Base-by-base conservation (phyloP, 805 yeast genomes). In the Myxozyma geophila region DNA sequence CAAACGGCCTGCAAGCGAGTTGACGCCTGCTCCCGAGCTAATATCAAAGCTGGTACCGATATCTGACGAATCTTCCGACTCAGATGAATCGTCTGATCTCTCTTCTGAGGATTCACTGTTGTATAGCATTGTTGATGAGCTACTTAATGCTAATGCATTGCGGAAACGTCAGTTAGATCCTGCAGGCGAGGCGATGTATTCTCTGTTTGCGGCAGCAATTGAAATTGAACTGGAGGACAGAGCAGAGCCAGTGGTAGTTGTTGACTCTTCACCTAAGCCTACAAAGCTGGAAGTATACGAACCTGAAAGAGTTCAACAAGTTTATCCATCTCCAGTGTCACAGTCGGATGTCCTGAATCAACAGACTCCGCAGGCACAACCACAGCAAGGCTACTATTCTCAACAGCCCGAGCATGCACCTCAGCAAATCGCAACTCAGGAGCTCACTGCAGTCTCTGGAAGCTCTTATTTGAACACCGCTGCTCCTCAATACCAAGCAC, bases 191-290 rank as follows among this genome's bases (percentile, higher is more conserved):
- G 48, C 59, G 7, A 57, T 57, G 60, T 19, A 13, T 21, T 17
- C 17, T 17, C 35, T 57, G 10, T 57, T 47, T 43, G 35, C 48
- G 12, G 60, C 60, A 1, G 53, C 60, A 10, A 44, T 57, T 28
- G 50, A 49, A 15, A 49, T 57, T 15, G 54, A 57, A 23, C 37
- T 37, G 10, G 36, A 40, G 15, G 41, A 49, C n/a, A 17, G 23
- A 21, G 47, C 47, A 21, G 35, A 5, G 9, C 33, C 36, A 15
- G 41, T 13, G 10, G 47, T 19, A 8, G 21, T 19, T 13, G 17
- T 43, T 43, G 19, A n/a, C 17, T 43, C 17, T 9, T 13, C 47
- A n/a, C 47, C 47, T n/a, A 19, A 8, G 7, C 21, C 13, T 19
- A 4, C 17, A 9, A 17, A 17, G 10, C 17, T 21, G 1, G 40